Conservation (phyloP, 2,329 filamentous ascomycete species). For the Colletotrichum agaves region DNA sequence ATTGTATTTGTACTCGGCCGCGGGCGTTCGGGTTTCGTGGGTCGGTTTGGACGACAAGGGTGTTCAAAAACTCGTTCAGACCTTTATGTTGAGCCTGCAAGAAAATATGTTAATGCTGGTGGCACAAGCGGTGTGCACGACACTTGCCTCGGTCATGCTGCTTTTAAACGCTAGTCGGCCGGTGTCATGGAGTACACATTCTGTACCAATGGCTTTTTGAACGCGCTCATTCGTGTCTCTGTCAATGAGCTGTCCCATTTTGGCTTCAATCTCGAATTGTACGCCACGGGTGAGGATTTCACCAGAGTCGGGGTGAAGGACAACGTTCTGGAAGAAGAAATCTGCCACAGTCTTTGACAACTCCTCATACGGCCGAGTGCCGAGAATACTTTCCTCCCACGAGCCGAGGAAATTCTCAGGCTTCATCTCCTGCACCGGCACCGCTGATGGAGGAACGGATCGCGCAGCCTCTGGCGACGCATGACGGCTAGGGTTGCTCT, state of each 20-base stretch:
- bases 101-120: neutral
- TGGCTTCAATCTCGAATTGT: constrained; percentile 92
- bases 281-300: constrained; percentile 73
- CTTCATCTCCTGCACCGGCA: constrained; percentile 41
- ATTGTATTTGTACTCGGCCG: constrained; percentile 73
- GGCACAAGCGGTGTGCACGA: neutral
- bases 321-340: constrained; percentile 79
- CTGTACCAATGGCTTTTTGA: constrained; percentile 73
- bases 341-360: constrained; percentile 81
- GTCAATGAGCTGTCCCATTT: constrained; percentile 85
- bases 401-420: constrained; percentile 55
- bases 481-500: constrained; percentile 53
- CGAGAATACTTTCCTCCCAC: constrained; percentile 77
- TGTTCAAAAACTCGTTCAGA: constrained; percentile 88
- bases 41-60: constrained; percentile 68
- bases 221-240: constrained; percentile 77
- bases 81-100: constrained; percentile 78
- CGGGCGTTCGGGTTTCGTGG: constrained; percentile 60
- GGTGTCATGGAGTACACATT: constrained; percentile 74
- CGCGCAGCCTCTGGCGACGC: constrained; percentile 59
- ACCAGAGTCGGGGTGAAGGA: constrained; percentile 72
- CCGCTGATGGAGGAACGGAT: constrained; percentile 39
- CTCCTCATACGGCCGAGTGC: constrained; percentile 77
- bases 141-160: constrained; percentile 85
- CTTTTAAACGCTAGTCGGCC: constrained; percentile 79